These are phyloP conservation scores for Coemansia sp. DNA, from an alignment of 192 early-diverging fungal genomes.

Conservation along the genomic window DNA sequence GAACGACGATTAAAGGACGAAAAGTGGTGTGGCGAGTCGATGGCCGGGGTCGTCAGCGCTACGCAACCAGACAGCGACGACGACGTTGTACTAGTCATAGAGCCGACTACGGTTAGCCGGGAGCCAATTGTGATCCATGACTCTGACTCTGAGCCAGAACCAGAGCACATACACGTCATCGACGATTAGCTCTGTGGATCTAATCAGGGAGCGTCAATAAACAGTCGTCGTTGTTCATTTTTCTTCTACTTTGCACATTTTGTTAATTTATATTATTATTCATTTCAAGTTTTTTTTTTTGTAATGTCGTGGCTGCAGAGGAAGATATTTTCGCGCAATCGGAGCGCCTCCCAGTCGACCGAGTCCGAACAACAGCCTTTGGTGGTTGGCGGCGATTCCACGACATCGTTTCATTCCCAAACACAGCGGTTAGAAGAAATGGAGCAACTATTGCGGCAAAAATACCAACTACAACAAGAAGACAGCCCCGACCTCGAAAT, in stretches of 20 bases:
- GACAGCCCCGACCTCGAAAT: neutral
- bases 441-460: slow-evolving; percentile 1
- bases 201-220: neutral
- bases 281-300: too few relatives aligned
- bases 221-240: neutral
- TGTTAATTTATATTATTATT: too few relatives aligned
- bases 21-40: slow-evolving; percentile 38
- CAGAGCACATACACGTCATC: slow-evolving; percentile 3
- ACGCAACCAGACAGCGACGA: slow-evolving; percentile 19
- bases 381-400: neutral
- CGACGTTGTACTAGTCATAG: neutral
- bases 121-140: slow-evolving; percentile 21
- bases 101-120: neutral
- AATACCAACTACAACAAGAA: neutral
- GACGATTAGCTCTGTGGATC: slow-evolving; percentile 6
- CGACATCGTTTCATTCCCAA: neutral
- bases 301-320: slow-evolving; percentile 36
- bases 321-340: slow-evolving; percentile 20
- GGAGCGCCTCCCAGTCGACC: slow-evolving; percentile 16
- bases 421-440: slow-evolving; percentile 4
- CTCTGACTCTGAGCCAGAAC: slow-evolving; percentile 34
- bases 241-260: neutral
- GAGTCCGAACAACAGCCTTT: slow-evolving; percentile 10
- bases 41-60: slow-evolving; percentile 14
- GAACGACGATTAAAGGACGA: slow-evolving; percentile 47